These are phyloP conservation scores for Aspergillus melleus DNA, from an alignment of 2,329 filamentous ascomycete species.

Conservation along the genomic window DNA sequence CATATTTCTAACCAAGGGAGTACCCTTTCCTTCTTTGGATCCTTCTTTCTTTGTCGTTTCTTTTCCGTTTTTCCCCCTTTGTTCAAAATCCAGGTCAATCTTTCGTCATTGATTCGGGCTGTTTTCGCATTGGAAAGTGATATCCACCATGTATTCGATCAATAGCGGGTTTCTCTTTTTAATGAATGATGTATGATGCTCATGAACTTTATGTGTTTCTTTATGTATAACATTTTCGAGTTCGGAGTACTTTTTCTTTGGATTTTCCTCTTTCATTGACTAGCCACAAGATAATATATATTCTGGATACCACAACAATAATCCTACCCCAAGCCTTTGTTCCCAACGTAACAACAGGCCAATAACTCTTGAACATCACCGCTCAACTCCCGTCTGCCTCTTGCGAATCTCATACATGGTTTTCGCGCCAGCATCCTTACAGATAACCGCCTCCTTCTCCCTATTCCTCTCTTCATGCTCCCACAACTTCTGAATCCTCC, in stretches of 20 bases:
- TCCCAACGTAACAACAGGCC: too few species aligned
- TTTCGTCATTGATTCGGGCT: neutral
- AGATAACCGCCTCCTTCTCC: slow-evolving; percentile 31
- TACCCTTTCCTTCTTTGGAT: neutral
- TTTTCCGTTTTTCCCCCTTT: neutral
- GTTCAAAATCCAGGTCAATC: neutral
- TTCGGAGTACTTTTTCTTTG: neutral
- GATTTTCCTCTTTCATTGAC: too few species aligned
- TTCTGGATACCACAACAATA: neutral
- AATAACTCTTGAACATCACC: neutral
- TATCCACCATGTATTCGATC: slow-evolving; percentile 1
- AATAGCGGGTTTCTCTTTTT: neutral
- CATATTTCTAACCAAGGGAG: neutral
- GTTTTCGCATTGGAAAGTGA: neutral
- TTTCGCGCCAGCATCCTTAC: slow-evolving; percentile 30
- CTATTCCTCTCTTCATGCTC: slow-evolving; percentile 45
- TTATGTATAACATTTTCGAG: slow-evolving; percentile 4
- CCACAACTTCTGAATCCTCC: slow-evolving; percentile 33
- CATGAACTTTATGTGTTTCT: neutral
- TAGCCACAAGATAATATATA: neutral
- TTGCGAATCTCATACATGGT: slow-evolving; percentile 23
- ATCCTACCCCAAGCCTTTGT: too few species aligned
- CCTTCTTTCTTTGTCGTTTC: slow-evolving; percentile 3
- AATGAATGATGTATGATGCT: slow-evolving; percentile 4
- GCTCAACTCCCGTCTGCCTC: slow-evolving; percentile 2